These are phyloP conservation scores for Microbotryomycetes sp. DNA, from an alignment of 1,284 basidiomycete species.

Conservation along the genomic window DNA sequence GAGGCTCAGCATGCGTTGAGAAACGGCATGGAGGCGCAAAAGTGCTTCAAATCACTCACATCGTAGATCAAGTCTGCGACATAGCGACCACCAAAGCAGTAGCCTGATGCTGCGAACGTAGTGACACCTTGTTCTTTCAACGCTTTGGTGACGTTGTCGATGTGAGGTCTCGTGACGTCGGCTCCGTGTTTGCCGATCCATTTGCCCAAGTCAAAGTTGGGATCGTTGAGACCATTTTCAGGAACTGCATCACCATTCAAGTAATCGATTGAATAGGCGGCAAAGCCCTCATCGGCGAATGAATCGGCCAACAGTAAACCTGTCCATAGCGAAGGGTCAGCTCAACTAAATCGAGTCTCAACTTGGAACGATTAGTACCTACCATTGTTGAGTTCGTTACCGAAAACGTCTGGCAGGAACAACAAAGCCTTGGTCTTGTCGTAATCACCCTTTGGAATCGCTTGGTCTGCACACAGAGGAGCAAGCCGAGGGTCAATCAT, in stretches of 20 bases:
- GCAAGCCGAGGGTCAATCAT: too few relatives aligned
- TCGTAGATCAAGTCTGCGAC: conserved; percentile 61
- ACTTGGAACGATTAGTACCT: conserved; percentile 7
- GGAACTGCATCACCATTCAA: conserved; percentile 56
- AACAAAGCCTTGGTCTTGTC: conserved; percentile 38
- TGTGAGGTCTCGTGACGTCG: conserved; percentile 49
- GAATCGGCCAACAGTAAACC: conserved; percentile 50
- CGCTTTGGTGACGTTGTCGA: conserved; percentile 55
- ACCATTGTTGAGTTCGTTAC: conserved; percentile 20
- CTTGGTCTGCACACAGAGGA: conserved; percentile 7
- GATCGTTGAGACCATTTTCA: conserved; percentile 44
- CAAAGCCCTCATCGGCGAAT: conserved; percentile 65
- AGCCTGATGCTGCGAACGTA: conserved; percentile 57
- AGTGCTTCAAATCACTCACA: conserved; percentile 8
- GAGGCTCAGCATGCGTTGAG: not conserved
- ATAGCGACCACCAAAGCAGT: conserved; percentile 61
- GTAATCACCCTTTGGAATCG: conserved; percentile 24
- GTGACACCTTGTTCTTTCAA: conserved; percentile 57
- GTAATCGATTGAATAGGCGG: conserved; percentile 56
- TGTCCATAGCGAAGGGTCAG: not conserved
- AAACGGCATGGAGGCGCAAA: not conserved
- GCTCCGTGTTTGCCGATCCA: conserved; percentile 44
- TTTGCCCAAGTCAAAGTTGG: conserved; percentile 39
- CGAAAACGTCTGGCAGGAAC: conserved; percentile 36
- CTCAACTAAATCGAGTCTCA: conserved; percentile 20